These are phyloP conservation scores for Coniella vitis DNA, from an alignment of 2,329 filamentous ascomycete species.

Conservation along the genomic window DNA sequence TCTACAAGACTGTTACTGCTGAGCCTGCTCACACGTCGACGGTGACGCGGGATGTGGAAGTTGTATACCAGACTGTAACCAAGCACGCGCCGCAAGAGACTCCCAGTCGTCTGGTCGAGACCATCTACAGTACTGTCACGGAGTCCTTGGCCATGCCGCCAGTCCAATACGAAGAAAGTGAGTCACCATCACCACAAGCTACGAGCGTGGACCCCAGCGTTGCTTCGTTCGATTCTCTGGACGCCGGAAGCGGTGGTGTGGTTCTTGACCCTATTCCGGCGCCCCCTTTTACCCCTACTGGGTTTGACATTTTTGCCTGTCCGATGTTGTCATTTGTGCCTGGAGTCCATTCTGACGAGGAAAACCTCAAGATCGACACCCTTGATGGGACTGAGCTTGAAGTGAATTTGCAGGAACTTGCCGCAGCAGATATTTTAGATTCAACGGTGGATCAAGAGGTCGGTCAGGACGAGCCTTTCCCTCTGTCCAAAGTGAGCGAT, in stretches of 20 bases:
- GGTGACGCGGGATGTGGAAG: slow-evolving; percentile 5
- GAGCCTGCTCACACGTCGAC: background rate
- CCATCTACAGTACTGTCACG: slow-evolving; percentile 17
- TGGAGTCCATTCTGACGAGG: slow-evolving; percentile 12
- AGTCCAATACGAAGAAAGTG: background rate
- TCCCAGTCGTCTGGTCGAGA: slow-evolving; percentile 11
- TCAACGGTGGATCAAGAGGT: background rate
- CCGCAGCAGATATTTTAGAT: background rate
- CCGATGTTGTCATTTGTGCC: slow-evolving; percentile 1
- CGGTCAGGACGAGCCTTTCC: no score
- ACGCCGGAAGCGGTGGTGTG: background rate
- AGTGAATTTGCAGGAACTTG: background rate
- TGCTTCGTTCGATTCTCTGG: slow-evolving; percentile 6
- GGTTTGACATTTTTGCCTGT: slow-evolving; percentile 5
- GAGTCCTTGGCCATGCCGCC: slow-evolving; percentile 6
- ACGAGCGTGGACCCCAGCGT: slow-evolving; percentile 10
- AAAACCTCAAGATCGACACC: slow-evolving; percentile 6
- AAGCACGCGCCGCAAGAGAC: slow-evolving; percentile 6
- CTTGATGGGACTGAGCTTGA: slow-evolving; percentile 1
- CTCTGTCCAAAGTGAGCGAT: no score
- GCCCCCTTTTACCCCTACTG: background rate
- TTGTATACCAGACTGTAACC: slow-evolving; percentile 9
- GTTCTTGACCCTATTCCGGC: background rate
- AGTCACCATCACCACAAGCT: slow-evolving; percentile 5
- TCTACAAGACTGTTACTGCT: slow-evolving; percentile 10